Conservation (phyloP, 2,329 filamentous ascomycete species). For the Xylariaceae sp. region DNA sequence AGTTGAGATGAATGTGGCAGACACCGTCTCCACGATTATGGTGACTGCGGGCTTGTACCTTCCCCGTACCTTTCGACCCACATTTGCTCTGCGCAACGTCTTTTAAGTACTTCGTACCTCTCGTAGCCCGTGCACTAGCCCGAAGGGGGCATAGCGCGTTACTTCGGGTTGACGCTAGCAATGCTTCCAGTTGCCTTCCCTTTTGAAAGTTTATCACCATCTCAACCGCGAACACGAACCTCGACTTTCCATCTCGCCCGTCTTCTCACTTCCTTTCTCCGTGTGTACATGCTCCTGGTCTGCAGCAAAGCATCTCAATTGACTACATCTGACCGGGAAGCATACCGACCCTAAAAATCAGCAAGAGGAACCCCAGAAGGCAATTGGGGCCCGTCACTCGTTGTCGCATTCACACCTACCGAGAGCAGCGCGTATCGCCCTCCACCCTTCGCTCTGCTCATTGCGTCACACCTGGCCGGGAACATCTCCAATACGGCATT, state of each 20-base stretch:
- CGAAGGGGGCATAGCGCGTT: not conserved
- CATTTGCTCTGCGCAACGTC: too few species aligned
- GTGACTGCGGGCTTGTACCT: too few species aligned
- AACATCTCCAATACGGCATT: not conserved
- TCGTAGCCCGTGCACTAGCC: not conserved
- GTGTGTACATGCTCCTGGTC: not conserved
- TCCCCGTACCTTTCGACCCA: too few species aligned
- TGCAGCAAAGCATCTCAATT: not conserved
- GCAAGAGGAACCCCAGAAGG: not conserved
- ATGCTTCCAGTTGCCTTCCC: not conserved
- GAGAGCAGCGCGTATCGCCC: not conserved
- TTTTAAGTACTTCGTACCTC: not conserved
- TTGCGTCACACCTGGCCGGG: not conserved
- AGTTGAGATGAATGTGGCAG: too few species aligned
- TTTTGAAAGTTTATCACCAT: not conserved
- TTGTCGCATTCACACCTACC: not conserved
- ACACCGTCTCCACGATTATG: too few species aligned
- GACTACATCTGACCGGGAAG: not conserved
- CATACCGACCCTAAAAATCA: not conserved
- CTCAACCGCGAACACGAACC: not conserved
- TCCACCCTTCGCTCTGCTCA: not conserved
- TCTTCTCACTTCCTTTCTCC: not conserved
- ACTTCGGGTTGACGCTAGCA: not conserved
- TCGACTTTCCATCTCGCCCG: not conserved
- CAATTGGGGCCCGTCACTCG: not conserved